Percentiles rank a stretch among this genome's conserved stretches.
Evolutionary conservation across 2,329 filamentous ascomycete species (phyloP).

Genomic region (Xylaria sp.): DNA sequence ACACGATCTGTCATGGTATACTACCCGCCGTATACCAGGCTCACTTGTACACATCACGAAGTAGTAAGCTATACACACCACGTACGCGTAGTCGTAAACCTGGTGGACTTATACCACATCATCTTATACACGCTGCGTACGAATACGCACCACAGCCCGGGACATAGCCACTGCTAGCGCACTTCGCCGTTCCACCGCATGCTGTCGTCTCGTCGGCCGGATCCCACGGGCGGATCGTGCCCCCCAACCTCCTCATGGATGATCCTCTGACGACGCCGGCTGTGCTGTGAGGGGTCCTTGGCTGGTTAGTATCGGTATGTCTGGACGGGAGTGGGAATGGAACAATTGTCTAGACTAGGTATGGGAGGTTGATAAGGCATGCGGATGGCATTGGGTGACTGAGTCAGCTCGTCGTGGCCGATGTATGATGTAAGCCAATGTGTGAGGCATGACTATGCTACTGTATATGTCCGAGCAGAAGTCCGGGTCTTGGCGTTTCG

Average conservation of each 20-base stretch:
- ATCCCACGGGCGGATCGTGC: neutral
- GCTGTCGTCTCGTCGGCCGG: neutral
- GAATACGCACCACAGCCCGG: neutral
- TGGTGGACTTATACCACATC: neutral
- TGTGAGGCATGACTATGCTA: no score
- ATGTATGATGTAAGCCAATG: neutral
- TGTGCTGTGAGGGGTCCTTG: neutral
- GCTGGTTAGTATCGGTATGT: neutral
- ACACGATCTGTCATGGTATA: no score
- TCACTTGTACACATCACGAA: no score
- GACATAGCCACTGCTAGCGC: constrained; percentile 21
- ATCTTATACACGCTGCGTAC: neutral
- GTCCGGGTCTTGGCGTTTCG: neutral
- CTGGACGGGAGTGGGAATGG: no score
- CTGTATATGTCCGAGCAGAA: no score
- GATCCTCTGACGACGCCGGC: neutral
- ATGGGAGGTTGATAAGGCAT: neutral
- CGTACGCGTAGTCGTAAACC: no score
- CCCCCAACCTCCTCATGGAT: neutral
- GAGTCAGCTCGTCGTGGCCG: neutral
- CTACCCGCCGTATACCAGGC: no score
- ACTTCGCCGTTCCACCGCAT: neutral
- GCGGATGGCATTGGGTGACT: no score
- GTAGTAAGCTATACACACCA: no score
- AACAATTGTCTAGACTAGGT: no score